Base-by-base conservation (phyloP, 306 rosid species). In the Cicer cuneatum region DNA sequence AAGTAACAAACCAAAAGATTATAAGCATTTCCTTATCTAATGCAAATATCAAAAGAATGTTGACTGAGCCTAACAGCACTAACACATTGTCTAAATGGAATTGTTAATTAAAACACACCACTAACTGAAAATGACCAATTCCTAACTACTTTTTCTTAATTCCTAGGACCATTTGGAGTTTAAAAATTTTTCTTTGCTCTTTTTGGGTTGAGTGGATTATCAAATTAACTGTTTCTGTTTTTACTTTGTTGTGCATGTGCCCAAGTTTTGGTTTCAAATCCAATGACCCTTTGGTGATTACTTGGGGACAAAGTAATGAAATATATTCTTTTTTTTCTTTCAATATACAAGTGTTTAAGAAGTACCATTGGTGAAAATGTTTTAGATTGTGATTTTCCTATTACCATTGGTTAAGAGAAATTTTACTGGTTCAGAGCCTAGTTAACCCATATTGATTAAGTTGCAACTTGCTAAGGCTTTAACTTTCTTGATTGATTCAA, bases 61-160 rank as follows among this genome's bases (percentile, higher is more conserved):
- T 24, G 73, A 76, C 14, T 21, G 19, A 63, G 48, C 75, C 78
- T 19, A 77, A 79, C 33, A 73, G 65, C 90, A 81, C 86, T 66
- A 49, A 64, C 57, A 6, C 78, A 59, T 60, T 65, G 14, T 56
- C 82, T 38, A 54, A 67, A 40, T 67, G 43, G 40, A 58, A 43
- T 43, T 43, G 78, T 6, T n/a, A 40, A 42, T 2, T 49, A 66
- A 16, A 78, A 11, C 53, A 51, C 19, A 62, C 19, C 77, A 75
- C 59, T 74, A 68, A 54, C 54, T 73, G 92, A 88, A 85, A 86
- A 80, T 78, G 92, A 83, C 82, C 47, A 24, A 41, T 84, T 81
- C 86, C 91, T 81, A 77, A 84, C 82, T 11, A 77, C 65, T 65
- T 58, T 43, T 80, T 79, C 43, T 77, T 83, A 69, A 72, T 79